A percentile compares a stretch with the other conserved stretches of the same genome.
phyloP scores from a whole-genome alignment of 2,329 filamentous ascomycete genomes.

The Cladophialophora psammophila region DNA sequence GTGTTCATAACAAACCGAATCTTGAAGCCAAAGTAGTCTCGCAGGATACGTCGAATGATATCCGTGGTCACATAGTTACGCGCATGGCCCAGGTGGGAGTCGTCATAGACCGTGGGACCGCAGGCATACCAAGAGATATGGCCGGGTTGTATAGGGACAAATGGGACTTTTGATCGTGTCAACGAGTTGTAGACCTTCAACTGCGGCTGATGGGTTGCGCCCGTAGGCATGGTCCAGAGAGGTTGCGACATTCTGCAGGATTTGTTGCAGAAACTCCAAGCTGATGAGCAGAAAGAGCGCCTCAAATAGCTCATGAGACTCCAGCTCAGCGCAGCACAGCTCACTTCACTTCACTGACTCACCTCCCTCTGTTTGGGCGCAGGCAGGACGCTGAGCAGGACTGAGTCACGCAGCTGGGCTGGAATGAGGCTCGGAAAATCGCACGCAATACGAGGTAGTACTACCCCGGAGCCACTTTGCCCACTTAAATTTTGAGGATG shows the following conservation, averaged over 20 bases:
- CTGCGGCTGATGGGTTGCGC: constrained; percentile 54
- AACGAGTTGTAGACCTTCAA: constrained; percentile 83
- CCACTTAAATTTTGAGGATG: background rate
- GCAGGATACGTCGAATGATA: constrained; percentile 81
- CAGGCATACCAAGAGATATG: constrained; percentile 86
- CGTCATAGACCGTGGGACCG: constrained; percentile 85
- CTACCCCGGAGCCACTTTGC: constrained; percentile 2
- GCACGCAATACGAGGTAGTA: background rate
- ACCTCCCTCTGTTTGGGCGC: constrained; percentile 15
- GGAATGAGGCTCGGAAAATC: constrained; percentile 16
- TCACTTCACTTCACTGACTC: constrained; percentile 24
- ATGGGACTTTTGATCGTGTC: constrained; percentile 75
- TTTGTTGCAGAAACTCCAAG: constrained; percentile 23
- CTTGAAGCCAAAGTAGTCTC: constrained; percentile 82
- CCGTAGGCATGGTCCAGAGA: constrained; percentile 53
- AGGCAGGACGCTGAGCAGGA: background rate
- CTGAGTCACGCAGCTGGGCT: constrained; percentile 16
- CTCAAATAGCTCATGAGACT: constrained; percentile 31
- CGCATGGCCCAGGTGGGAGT: constrained; percentile 82
- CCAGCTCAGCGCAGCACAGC: background rate
- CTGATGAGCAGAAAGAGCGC: constrained; percentile 31
- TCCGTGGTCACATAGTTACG: constrained; percentile 92
- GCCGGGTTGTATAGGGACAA: constrained; percentile 73
- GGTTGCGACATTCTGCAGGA: constrained; percentile 47
- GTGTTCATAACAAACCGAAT: constrained; percentile 93